Evolutionary conservation across 78 protist genomes (phyloP).

Genomic region (Blattamonas nauphoetae): DNA sequence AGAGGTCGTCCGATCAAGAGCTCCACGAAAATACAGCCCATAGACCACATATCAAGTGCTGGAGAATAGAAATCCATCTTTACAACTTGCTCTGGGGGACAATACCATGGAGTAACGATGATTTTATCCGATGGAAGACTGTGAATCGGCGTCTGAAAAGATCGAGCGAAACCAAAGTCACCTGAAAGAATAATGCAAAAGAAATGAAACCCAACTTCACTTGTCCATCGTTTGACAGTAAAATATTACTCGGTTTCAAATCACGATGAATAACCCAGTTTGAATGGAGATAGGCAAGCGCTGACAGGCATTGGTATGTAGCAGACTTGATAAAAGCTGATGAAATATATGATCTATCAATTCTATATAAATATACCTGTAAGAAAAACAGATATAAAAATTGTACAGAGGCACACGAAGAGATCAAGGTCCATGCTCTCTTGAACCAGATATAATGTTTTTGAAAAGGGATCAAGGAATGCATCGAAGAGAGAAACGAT

Average conservation of each 20-base stretch:
- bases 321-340: background rate
- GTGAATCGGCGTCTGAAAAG: background rate
- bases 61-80: background rate
- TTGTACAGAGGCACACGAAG: background rate
- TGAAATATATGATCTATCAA: background rate
- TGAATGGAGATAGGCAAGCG: background rate
- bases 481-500: background rate
- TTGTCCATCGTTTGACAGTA: background rate
- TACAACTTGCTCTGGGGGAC: background rate
- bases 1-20: background rate
- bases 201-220: background rate
- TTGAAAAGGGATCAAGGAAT: background rate
- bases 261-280: constrained; percentile 27
- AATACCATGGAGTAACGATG: background rate
- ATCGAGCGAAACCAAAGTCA: constrained; percentile 1
- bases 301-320: background rate
- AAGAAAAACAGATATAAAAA: too few relatives aligned
- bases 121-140: background rate
- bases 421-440: background rate
- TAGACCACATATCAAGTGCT: background rate
- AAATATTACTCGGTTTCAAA: constrained; percentile 3
- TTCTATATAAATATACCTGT: background rate
- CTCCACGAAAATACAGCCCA: constrained; percentile 14
- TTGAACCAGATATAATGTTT: background rate
- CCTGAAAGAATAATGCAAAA: background rate